These are phyloP conservation scores for Symbiodinium natans DNA, from an alignment of 73 alveolate genomes.

Conservation along the genomic window DNA sequence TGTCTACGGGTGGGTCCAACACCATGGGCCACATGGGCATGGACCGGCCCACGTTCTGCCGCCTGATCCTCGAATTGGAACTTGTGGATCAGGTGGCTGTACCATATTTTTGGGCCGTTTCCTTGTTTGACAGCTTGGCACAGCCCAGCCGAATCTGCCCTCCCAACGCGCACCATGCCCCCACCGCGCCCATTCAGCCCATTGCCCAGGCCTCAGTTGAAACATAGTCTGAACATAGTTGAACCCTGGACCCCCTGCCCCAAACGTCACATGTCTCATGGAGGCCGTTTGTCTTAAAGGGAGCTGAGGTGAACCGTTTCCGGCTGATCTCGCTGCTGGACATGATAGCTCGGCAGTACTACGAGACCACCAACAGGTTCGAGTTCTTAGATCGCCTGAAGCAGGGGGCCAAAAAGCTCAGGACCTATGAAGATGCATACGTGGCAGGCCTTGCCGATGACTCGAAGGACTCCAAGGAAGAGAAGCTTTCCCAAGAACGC, in stretches of 20 bases:
- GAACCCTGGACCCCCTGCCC: too few species aligned
- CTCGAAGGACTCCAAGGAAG: not conserved
- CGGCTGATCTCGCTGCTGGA: constrained; percentile 72
- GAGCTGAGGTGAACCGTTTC: constrained; percentile 72
- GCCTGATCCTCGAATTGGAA: constrained; percentile 36
- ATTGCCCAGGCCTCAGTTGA: not conserved
- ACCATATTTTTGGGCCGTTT: constrained; percentile 76
- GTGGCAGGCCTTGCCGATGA: not conserved
- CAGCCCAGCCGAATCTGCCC: constrained; percentile 58
- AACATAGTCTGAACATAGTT: too few species aligned
- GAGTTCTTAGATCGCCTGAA: constrained; percentile 38
- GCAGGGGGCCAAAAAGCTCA: constrained; percentile 55
- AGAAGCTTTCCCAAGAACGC: not conserved
- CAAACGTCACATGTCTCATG: not conserved
- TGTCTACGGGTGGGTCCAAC: constrained; percentile 27
- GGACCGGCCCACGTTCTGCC: constrained; percentile 82
- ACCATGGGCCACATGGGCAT: constrained; percentile 17
- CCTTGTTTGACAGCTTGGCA: constrained; percentile 64
- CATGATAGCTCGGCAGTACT: constrained; percentile 35
- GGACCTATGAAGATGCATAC: constrained; percentile 4
- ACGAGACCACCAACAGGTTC: not conserved
- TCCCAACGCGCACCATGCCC: constrained; percentile 31
- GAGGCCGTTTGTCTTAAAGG: too few species aligned
- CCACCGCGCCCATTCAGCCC: constrained; percentile 21
- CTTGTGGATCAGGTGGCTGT: constrained; percentile 29